Evolutionary conservation across 129 eudicot species (phyloP).

Genomic region (Flaveria brownii): DNA sequence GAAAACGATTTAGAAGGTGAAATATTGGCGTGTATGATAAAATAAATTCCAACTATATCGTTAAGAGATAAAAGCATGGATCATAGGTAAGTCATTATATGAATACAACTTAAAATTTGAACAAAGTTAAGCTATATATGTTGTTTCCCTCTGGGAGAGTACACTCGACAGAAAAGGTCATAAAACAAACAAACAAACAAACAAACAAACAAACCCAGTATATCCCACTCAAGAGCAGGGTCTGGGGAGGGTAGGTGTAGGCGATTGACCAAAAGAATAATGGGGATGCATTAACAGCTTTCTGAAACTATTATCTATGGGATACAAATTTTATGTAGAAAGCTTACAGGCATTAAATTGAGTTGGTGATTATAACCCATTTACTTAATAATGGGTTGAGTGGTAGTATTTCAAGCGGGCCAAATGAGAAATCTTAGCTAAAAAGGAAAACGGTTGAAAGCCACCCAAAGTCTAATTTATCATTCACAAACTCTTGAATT

Average conservation of each 20-base stretch:
- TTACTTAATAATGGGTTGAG: not conserved
- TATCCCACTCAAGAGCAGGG: no score
- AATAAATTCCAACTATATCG: not conserved
- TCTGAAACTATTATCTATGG: not conserved
- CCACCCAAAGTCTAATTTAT: not conserved
- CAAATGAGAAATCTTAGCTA: not conserved
- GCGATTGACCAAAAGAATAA: not conserved
- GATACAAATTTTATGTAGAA: not conserved
- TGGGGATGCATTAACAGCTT: not conserved
- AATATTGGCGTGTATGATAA: not conserved
- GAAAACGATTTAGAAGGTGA: not conserved
- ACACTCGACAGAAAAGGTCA: constrained; percentile 2
- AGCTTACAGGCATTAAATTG: not conserved
- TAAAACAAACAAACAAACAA: no score
- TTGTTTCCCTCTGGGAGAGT: not conserved
- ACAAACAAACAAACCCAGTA: no score
- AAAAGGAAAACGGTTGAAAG: not conserved
- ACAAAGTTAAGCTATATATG: not conserved
- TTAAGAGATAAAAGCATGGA: not conserved
- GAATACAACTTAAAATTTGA: not conserved
- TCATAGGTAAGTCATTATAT: not conserved
- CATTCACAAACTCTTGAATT: not conserved
- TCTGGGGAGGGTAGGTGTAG: no score
- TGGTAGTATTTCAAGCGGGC: not conserved
- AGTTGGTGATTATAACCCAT: not conserved